Evolutionary conservation across 2,329 filamentous ascomycete species (phyloP).

Genomic region (Colletotrichum sp.): DNA sequence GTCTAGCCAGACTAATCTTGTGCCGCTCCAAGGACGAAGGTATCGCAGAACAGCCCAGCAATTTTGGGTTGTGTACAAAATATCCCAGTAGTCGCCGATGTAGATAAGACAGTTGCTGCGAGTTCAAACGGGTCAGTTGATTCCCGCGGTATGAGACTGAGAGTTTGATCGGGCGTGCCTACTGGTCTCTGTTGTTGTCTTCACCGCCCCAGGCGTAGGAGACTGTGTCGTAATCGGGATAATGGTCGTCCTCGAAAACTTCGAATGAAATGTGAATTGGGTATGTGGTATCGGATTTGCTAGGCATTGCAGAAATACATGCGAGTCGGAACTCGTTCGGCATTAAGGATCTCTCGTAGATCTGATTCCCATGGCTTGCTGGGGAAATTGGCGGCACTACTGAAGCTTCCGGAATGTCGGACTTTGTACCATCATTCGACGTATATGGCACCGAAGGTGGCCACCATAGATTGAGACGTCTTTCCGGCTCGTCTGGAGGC

Average conservation of each 20-base stretch:
- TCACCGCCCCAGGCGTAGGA: neutral
- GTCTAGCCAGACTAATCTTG: neutral
- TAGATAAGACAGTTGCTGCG: neutral
- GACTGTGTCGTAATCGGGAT: neutral
- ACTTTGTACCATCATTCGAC: neutral
- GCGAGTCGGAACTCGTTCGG: neutral
- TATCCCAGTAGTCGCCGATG: neutral
- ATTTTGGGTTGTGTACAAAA: neutral
- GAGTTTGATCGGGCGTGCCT: neutral
- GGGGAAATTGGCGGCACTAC: neutral
- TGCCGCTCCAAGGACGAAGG: neutral
- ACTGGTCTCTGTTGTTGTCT: neutral
- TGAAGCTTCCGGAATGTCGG: neutral
- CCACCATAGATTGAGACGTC: neutral
- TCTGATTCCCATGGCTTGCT: neutral
- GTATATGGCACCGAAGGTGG: neutral
- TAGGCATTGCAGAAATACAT: neutral
- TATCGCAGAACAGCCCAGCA: neutral
- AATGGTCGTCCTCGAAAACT: neutral
- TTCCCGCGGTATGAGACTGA: neutral
- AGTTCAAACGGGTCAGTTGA: neutral
- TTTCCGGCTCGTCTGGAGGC: neutral
- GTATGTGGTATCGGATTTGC: neutral
- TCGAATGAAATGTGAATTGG: neutral
- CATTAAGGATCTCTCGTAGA: neutral